Evolutionary conservation across 768 basidiomycete species (phyloP).

Genomic region (Coprinellus aureogranulatus): DNA sequence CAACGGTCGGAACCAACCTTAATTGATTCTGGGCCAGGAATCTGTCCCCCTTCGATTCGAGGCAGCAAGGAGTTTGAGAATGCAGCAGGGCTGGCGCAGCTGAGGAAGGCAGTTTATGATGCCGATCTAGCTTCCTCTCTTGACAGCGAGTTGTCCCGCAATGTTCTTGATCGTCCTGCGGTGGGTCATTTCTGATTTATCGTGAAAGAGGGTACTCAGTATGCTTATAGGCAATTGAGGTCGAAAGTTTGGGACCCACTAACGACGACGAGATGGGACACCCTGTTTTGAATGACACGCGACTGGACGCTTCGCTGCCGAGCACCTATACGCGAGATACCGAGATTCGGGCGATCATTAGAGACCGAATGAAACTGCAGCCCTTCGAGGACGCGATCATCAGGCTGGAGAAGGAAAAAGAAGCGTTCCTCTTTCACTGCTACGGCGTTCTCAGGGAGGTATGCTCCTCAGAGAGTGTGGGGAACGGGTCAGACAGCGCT

Average conservation of each 20-base stretch:
- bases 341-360: slow-evolving; percentile 1
- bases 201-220: slow-evolving; percentile 10
- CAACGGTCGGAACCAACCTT: slow-evolving; percentile 1
- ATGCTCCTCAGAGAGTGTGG: slow-evolving; percentile 40
- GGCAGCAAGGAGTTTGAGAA: not conserved
- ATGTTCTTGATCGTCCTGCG: slow-evolving; percentile 6
- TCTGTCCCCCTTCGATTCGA: not conserved
- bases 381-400: not conserved
- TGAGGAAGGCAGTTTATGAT: not conserved
- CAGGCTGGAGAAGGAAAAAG: slow-evolving; percentile 9
- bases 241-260: slow-evolving; percentile 31
- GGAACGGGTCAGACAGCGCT: slow-evolving; percentile 45
- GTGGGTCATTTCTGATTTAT: not conserved
- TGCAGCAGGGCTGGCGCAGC: not conserved
- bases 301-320: slow-evolving; percentile 20
- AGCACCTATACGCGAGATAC: slow-evolving; percentile 1
- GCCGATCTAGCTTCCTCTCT: slow-evolving; percentile 18
- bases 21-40: not conserved
- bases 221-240: slow-evolving; percentile 26
- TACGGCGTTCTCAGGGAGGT: slow-evolving; percentile 43
- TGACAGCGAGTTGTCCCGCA: slow-evolving; percentile 16
- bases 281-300: slow-evolving; percentile 35
- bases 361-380: not conserved
- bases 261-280: slow-evolving; percentile 61
- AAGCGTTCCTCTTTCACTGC: slow-evolving; percentile 9